Base-by-base conservation (phyloP, 208 protist genomes). In the Crithidia sp. region DNA sequence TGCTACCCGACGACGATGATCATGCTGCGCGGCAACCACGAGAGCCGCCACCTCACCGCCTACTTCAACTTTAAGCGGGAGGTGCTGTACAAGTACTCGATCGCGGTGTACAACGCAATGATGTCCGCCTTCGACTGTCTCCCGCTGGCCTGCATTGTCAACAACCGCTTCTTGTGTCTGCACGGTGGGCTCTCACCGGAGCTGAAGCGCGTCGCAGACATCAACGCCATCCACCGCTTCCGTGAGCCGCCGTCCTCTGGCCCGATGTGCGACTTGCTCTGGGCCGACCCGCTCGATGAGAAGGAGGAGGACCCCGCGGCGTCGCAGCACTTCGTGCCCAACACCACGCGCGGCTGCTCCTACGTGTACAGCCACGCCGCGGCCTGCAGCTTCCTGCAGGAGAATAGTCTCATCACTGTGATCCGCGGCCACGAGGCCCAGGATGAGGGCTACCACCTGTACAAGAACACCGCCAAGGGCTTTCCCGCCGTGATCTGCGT, bases 31-130 rank as follows among this genome's bases (percentile, higher is more conserved):
- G 98, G 98, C 49, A 99, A 99, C 83, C 98, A 99, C 78, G 98
- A 99, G 81, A 99, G 96, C 67, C 84, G 97, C n/a, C 97, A 99
- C 70, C 81, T 99, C 7, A 98, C 97, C 12, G 95, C 97, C 17
- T 99, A 98, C 79, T 99, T 99, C 75, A 99, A 98, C 64, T 99
- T 99, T 75, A 98, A 98, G 81, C 77, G 85, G 17, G 98, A 99
- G 82, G 96, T 95, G 44, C 69, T 89, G 76, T 93, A 95, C 82
- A 98, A 98, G 81, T 98, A 98, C 77, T 90, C 90, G 2, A 67
- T 85, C 12, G 69, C 72, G 12, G 79, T 97, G 28, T 98, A 97
- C 85, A 87, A 98, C 49, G 88, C 80, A 37, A 93, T 98, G 45
- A 96, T 98, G 92, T 83, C 80, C 2, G 91, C 88, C 44, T 99